These are phyloP conservation scores for Knufia petricola DNA, from an alignment of 2,329 filamentous ascomycete genomes.

Conservation along the genomic window DNA sequence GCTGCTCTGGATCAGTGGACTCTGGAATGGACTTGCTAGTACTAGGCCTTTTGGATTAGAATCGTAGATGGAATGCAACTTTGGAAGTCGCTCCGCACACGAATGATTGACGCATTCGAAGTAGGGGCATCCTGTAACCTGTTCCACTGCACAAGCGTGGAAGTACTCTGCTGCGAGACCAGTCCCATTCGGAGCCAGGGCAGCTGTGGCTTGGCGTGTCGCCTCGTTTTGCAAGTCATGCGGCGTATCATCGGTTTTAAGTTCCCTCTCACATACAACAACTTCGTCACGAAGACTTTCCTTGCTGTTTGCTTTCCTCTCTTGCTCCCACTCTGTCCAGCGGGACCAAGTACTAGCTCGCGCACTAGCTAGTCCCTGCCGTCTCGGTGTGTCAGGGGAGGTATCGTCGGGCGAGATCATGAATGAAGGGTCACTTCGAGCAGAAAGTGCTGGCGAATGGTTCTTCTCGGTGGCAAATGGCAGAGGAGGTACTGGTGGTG, in stretches of 20 bases:
- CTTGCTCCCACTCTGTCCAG: slow-evolving; percentile 22
- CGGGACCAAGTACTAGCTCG: slow-evolving; percentile 22
- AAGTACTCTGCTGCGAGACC: slow-evolving; percentile 24
- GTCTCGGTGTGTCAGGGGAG: slow-evolving; percentile 28
- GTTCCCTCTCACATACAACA: neutral
- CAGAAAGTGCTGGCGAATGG: slow-evolving; percentile 7
- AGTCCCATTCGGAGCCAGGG: slow-evolving; percentile 14
- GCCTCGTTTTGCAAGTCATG: too few species aligned
- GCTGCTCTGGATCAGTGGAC: slow-evolving; percentile 22
- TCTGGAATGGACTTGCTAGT: slow-evolving; percentile 5
- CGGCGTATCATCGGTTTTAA: neutral
- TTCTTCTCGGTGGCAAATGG: slow-evolving; percentile 13
- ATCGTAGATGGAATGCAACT: slow-evolving; percentile 19
- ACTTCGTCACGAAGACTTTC: neutral
- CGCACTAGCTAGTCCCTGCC: slow-evolving; percentile 17
- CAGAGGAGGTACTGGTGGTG: slow-evolving; percentile 25
- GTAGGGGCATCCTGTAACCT: slow-evolving; percentile 32
- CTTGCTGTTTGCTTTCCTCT: slow-evolving; percentile 9
- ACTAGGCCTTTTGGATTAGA: neutral
- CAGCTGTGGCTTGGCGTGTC: neutral
- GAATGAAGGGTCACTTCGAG: slow-evolving; percentile 26
- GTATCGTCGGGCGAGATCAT: slow-evolving; percentile 24
- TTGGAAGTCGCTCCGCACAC: slow-evolving; percentile 25
- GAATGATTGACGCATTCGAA: slow-evolving; percentile 37
- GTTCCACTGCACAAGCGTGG: slow-evolving; percentile 37